Base-by-base conservation (phyloP, 2,329 filamentous ascomycete species). In the Fusarium mangiferae region DNA sequence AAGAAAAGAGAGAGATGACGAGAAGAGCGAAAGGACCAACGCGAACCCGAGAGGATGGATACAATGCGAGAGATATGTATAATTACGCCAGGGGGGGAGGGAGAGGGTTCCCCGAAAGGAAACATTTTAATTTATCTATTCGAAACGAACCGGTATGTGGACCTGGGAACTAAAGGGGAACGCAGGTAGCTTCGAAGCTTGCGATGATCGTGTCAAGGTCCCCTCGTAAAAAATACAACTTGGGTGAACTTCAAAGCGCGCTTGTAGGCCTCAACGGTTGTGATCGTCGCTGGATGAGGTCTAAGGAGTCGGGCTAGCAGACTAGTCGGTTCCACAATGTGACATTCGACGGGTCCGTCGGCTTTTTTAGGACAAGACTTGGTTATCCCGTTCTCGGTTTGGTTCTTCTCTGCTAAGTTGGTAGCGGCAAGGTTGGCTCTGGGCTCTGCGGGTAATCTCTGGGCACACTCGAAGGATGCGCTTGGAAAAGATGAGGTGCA, bases 1-100 rank as follows among this genome's bases (percentile, higher is more conserved):
- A n/a, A 4, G 17, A 20, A 28, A 30, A 49, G n/a, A 38, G 42
- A 26, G 46, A 49, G 20, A 48, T 48, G 48, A 33, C 48, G 48
- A 55, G 39, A 35, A 48, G 28, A 18, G 24, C n/a, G 15, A 58
- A n/a, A 26, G 44, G 41, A 65, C 63, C 41, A 44, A 68, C 52
- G 36, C 57, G 46, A 62, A 64, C 51, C 66, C 66, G 26, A 54
- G 44, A 42, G 36, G 51, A 70, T 33, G 59, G 52, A 48, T 39
- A 48, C 36, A 52, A 44, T 52, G 42, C 26, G 49, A 28, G 49
- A 22, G 20, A 68, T 68, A 70, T 70, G 66, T 70, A 70, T 30
- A 60, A 68, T 36, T 24, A 26, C 51, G 51, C 66, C 66, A 58
- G 35, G 39, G 59, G 30, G 59, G 10, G 28, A 6, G 12, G 13